Base-by-base conservation (phyloP, 106 monocot species). In the Narthecium ossifragum region DNA sequence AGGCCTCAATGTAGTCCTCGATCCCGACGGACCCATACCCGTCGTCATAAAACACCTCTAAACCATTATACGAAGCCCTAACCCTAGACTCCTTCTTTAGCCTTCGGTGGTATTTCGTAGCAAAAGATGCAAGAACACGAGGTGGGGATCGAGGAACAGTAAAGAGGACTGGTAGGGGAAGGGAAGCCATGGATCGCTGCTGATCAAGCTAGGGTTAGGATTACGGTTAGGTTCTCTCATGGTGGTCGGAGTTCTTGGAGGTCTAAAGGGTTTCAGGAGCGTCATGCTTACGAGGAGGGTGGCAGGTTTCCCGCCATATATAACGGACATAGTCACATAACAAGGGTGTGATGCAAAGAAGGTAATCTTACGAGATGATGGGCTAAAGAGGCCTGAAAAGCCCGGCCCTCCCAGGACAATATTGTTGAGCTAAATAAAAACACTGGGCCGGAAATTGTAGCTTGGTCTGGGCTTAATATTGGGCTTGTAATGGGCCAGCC, bases 21-120 rank as follows among this genome's bases (percentile, higher is more conserved):
- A 55, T n/a, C 25, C 29, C 55, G 2, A 55, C 27, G 15, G 25
- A 30, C 8, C 55, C 55, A 55, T 55, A 30, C 4, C 55, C 55
- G 31, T 55, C 55, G 0, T 55, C 55, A 55, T 55, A 55, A 8
- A 55, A 31, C 9, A 55, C 55, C 29, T 55, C 55, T 12, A 52
- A 26, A 5, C 51, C 51, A 21, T 52, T 13, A 1, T 4, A 43
- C 0, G 18, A 13, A 37, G 36, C 43, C 4, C 43, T 13, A 43
- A 13, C 43, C 2, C 10, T 4, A 43, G 18, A 4, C 43, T 43
- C 10, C 6, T 18, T 43, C 6, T 18, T 13, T 17, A 43, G 0
- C 14, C 5, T 43, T 18, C 43, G 18, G 14, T 13, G 11, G 0
- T 13, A 17, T 18, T 43, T 43, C 17, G 18, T 4, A 43, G 0